phyloP scores from a whole-genome alignment of 2,329 filamentous ascomycete species.

The Talaromyces funiculosus region DNA sequence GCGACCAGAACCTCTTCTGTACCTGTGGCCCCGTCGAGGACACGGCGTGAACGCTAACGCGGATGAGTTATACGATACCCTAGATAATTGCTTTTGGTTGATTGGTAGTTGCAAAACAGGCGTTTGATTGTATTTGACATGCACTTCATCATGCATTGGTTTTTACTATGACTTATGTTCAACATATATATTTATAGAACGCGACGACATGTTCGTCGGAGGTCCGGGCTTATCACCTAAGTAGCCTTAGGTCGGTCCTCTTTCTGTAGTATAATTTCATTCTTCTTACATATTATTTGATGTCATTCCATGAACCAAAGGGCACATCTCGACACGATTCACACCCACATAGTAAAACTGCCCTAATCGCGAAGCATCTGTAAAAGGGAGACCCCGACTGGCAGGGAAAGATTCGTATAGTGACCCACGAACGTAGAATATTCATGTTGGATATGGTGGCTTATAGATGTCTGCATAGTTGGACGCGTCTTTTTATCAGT shows the following conservation, averaged over 20 bases:
- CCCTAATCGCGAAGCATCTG: too few species aligned
- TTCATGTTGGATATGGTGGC: too few species aligned
- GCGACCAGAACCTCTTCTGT: conserved; percentile 90
- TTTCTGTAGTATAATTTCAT: not conserved
- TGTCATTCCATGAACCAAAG: too few species aligned
- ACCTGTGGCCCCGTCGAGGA: conserved; percentile 80
- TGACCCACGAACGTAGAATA: too few species aligned
- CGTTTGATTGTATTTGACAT: not conserved
- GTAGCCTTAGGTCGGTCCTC: too few species aligned
- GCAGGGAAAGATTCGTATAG: too few species aligned
- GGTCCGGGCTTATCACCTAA: not conserved
- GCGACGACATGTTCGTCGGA: not conserved
- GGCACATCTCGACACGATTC: not conserved
- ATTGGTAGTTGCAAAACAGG: conserved; percentile 1
- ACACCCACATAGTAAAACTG: too few species aligned
- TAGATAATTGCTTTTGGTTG: not conserved
- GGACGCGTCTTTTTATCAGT: too few species aligned
- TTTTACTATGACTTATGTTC: not conserved
- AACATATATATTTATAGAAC: conserved; percentile 1
- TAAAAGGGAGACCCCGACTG: too few species aligned
- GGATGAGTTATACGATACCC: conserved; percentile 27
- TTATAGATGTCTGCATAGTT: too few species aligned
- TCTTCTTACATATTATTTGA: too few species aligned
- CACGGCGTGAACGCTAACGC: conserved; percentile 25
- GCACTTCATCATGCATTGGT: not conserved